Base-by-base conservation (phyloP, 163 green algal species). In the Chlorella variabilis region DNA sequence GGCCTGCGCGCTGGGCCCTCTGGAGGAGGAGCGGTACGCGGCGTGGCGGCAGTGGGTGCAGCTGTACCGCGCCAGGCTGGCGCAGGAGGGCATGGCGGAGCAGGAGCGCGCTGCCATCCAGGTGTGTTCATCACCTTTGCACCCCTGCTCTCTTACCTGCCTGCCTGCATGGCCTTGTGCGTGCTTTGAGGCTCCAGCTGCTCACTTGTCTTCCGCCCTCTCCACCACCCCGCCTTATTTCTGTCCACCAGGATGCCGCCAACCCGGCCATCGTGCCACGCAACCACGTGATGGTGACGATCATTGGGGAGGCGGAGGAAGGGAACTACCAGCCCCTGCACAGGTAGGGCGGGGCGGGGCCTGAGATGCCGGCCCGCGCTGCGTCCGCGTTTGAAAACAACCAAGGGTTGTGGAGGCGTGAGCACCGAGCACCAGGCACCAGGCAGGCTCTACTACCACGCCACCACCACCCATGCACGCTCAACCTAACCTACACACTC, bases 211-310 rank as follows among this genome's bases (percentile, higher is more conserved):
- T n/a, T n/a, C n/a, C n/a, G 31, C 4, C 9, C 15, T 6, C 8
- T 2, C 13, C 18, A 2, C 33, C 63, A 38, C 23, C 49, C 13
- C 11, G 8, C 5, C 3, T 8, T 62, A 5, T 33, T 65, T 29
- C 4, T 13, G 1, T 38, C 20, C 20, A n/a, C 51, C 93, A 97
- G 87, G 80, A 91, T 29, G 38, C 33, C 2, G 88, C 79, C 36
- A 96, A 94, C 85, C 94, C 94, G 9, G 92, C 91, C 62, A 94
- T 96, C 83, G 86, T 98, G 17, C 91, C 94, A 0, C 86, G 94
- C 1, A 96, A 98, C 85, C 93, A 97, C 87, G 85, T 98, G 49
- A 83, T 98, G 83, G 90, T 94, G 71, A 75, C 85, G 23, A 89
- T 91, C 27, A 97, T 97, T 56, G 84, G 88, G 23, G 87, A 83